A percentile compares a stretch with the other conserved stretches of the same genome.
Conservation (phyloP, 2,329 filamentous ascomycete species). For the Paraconiothyrium brasiliense region DNA sequence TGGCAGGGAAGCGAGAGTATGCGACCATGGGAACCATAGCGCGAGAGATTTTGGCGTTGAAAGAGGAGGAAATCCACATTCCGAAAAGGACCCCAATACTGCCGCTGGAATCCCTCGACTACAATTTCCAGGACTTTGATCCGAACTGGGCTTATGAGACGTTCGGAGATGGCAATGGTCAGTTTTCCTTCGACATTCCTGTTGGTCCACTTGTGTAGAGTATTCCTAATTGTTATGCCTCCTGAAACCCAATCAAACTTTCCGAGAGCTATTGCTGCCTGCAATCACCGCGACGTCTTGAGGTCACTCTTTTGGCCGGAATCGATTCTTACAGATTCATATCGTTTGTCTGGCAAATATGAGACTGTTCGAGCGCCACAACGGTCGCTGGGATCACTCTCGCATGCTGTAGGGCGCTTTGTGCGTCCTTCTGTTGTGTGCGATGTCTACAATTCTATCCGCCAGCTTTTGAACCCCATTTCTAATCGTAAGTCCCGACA, state of each 20-base stretch:
- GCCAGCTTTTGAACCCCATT: background rate
- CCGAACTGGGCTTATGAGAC: slow-evolving; percentile 25
- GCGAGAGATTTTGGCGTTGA: slow-evolving; percentile 25
- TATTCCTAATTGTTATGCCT: background rate
- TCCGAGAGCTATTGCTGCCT: too few relatives aligned
- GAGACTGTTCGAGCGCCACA: too few relatives aligned
- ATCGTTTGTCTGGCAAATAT: too few relatives aligned
- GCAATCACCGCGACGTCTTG: too few relatives aligned
- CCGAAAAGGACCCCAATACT: slow-evolving; percentile 16
- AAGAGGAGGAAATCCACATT: slow-evolving; percentile 27
- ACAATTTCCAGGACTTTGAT: slow-evolving; percentile 28
- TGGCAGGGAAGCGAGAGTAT: slow-evolving; percentile 28
- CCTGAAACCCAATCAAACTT: too few relatives aligned
- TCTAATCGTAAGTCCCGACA: background rate
- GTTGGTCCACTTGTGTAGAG: background rate
- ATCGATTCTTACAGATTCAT: too few relatives aligned
- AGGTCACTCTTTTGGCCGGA: too few relatives aligned
- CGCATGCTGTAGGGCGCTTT: too few relatives aligned
- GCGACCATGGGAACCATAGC: slow-evolving; percentile 30
- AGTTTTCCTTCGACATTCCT: background rate
- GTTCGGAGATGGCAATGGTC: slow-evolving; percentile 6
- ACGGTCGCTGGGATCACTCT: too few relatives aligned
- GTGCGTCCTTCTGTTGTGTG: too few relatives aligned
- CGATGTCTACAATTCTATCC: too few relatives aligned
- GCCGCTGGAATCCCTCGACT: slow-evolving; percentile 25